Base-by-base conservation (phyloP, 2,329 filamentous ascomycete genomes). In the Torrubiellomyces zombiae region DNA sequence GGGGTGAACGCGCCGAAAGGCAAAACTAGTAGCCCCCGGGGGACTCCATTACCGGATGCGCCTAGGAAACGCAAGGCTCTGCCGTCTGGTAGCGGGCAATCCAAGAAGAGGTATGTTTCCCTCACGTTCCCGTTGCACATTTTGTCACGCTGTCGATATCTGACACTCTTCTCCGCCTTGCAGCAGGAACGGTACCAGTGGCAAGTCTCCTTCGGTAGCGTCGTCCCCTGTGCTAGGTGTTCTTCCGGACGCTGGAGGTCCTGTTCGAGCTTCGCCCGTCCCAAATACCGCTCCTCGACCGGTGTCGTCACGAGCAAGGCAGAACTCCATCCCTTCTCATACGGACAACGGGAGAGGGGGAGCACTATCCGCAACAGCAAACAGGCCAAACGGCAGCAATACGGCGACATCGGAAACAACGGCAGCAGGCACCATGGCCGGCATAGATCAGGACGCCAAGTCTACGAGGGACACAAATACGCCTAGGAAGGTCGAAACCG, bases 171-270 rank as follows among this genome's bases (percentile, higher is more conserved):
- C 25, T 37, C 34, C 18, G 18, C 18, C 8, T 8, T 19, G 26
- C 26, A 42, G 39, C 29, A 54, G 45, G 28, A 53, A 50, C 28
- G 46, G 47, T 14, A 32, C 38, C 17, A 54, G 57, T 14, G 63
- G 60, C 30, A 65, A 72, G 39, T 79, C 80, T 1, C 72, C 78
- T 11, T 74, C 73, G 3, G 58, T 75, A 34, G 67, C 71, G n/a
- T 75, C 81, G 2, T 86, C 83, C 2, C 80, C 81, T 11, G 63
- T 83, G 23, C 59, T 79, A 23, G 65, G 69, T 24, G 66, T 63
- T n/a, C 67, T 81, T 30, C 63, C 69, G 14, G 78, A 82, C 37
- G 56, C 53, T 2, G 62, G 62, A 34, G 60, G 52, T 35, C 50
- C 47, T 26, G 56, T 45, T 37, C 60, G 55, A 33, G 57, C 42